phyloP scores from a whole-genome alignment of 352 stramenopile genomes.

The Aphanomyces euteiches region DNA sequence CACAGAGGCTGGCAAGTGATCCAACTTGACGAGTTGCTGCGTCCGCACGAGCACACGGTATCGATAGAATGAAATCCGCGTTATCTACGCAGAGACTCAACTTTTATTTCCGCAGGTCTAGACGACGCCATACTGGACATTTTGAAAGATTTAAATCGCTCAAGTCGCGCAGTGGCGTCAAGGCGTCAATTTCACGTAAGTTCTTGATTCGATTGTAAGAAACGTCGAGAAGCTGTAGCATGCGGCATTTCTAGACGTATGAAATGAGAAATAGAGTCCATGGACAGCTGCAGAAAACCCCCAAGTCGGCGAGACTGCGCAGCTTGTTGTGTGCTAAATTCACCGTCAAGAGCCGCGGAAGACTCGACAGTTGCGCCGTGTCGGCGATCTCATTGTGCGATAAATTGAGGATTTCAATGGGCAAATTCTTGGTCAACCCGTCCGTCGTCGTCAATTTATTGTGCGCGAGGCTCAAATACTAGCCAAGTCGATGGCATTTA shows the following conservation, averaged over 20 bases:
- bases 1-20: slow-evolving; percentile 49
- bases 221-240: slow-evolving; percentile 54
- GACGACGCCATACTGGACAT: slow-evolving; percentile 38
- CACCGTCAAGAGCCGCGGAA: slow-evolving; percentile 53
- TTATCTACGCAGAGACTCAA: slow-evolving; percentile 28
- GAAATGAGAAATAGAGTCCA: neutral
- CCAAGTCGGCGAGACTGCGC: slow-evolving; percentile 39
- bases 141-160: slow-evolving; percentile 43
- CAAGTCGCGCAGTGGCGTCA: slow-evolving; percentile 48
- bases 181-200: slow-evolving; percentile 60
- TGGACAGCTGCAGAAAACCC: slow-evolving; percentile 23
- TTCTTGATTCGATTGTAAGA: slow-evolving; percentile 46
- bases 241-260: slow-evolving; percentile 42
- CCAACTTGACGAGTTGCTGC: slow-evolving; percentile 51
- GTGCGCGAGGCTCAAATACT: slow-evolving; percentile 20
- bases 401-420: slow-evolving; percentile 43
- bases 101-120: too few relatives aligned
- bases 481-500: neutral
- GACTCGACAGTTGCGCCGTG: slow-evolving; percentile 43
- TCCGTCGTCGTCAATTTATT: slow-evolving; percentile 19
- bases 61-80: slow-evolving; percentile 39
- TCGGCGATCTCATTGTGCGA: slow-evolving; percentile 59
- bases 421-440: slow-evolving; percentile 17
- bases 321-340: slow-evolving; percentile 60
- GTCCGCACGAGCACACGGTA: slow-evolving; percentile 58